phyloP scores from a whole-genome alignment of 2,329 filamentous ascomycete species.

The Penicillium sp. region DNA sequence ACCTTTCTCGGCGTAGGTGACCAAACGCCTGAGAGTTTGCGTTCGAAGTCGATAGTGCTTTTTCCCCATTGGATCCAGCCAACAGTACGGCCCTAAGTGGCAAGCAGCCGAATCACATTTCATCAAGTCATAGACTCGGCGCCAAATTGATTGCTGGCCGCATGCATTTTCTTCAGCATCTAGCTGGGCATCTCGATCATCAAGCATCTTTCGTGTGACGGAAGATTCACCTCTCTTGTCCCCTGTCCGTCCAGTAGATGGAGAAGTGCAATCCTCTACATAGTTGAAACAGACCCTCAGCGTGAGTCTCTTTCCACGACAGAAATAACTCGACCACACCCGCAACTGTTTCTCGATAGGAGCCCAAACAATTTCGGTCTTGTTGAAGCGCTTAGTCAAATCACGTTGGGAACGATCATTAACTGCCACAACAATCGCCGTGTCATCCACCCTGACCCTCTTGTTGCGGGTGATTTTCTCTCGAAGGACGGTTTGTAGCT shows the following conservation, averaged over 20 bases:
- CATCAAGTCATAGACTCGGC: constrained; percentile 5
- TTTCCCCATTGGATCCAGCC: constrained; percentile 11
- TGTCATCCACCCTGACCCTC: background rate
- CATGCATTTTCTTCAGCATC: constrained; percentile 7
- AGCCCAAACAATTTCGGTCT: constrained; percentile 9
- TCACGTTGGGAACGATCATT: constrained; percentile 4
- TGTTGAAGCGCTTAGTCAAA: constrained; percentile 7
- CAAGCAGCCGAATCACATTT: constrained; percentile 3
- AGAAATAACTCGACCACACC: constrained; percentile 4
- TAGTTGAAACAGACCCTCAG: constrained; percentile 9
- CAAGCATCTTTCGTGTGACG: constrained; percentile 10
- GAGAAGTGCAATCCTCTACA: constrained; percentile 4
- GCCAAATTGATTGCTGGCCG: constrained; percentile 5
- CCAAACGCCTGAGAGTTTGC: constrained; percentile 6
- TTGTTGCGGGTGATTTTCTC: constrained; percentile 1
- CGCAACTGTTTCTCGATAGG: constrained; percentile 8
- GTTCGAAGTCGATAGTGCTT: constrained; percentile 12
- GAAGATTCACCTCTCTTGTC: constrained; percentile 15
- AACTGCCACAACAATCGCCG: too few relatives aligned
- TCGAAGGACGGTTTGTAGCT: constrained; percentile 11
- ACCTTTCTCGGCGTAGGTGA: constrained; percentile 14
- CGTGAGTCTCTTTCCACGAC: constrained; percentile 3
- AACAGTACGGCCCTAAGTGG: constrained; percentile 12
- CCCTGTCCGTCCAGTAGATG: background rate
- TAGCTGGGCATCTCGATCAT: constrained; percentile 8